Evolutionary conservation across 257 asterid genomes (phyloP), one percentile per base, ranked within the genome.

Genomic region (Nicotiana knightiana): DNA sequence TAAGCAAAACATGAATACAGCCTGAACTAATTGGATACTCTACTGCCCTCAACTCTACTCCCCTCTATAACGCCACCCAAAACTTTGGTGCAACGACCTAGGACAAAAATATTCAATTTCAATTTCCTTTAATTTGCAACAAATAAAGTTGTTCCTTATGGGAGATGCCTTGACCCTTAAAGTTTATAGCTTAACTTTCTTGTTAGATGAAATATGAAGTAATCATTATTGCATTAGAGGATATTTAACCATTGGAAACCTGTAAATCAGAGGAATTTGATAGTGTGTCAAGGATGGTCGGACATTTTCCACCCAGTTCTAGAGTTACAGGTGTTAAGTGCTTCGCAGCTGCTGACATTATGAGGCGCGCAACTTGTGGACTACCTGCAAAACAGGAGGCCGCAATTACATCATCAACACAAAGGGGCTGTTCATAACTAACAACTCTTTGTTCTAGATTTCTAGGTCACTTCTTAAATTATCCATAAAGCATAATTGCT

Each of bases 241-340:
- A 48, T 48, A 12, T 73, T 73, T 73, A 73, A 48, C 24, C 79
- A 73, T 48, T 48, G 62, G 39, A 18, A 68, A 94, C 98, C 98
- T 92, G 88, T 4, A 95, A 83, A 85, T 92, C 97, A 5, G 94
- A 85, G 18, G 93, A 85, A 76, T 21, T 84, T 10, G 92, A 85
- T 75, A 92, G 88, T 18, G 90, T 85, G 87, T 96, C 98, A 3
- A 96, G 84, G 87, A 96, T 92, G 85, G 88, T 89, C 0, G 98
- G 98, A 63, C 97, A 94, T 87, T 96, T 96, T 77, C 99, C 99
- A 9, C 99, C 99, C 15, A 96, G 90, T 88, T 96, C 99, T 30
- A 96, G 93, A 61, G 93, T 90, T 84, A 96, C 99, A 7, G 99
- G 99, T 2, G 99, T 96, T 86, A 96, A 90, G 86, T 94, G 94